A percentile compares a stretch with the other conserved stretches of the same genome.
These are phyloP conservation scores for Nicotiana tomentosiformis DNA, from an alignment of 257 asterid species.

Conservation along the genomic window DNA sequence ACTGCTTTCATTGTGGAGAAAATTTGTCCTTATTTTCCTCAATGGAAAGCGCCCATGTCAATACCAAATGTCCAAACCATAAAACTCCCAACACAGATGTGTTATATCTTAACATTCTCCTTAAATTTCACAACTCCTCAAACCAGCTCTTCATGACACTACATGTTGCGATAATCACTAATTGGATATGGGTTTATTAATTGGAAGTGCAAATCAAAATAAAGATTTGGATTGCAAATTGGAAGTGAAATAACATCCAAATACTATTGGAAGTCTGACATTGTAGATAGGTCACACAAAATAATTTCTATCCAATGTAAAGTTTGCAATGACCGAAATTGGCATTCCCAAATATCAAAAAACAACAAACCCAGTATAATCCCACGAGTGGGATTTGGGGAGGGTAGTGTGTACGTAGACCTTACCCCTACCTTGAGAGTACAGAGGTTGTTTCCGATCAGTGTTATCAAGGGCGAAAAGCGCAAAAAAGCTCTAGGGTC, in stretches of 20 bases:
- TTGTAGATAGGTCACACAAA: not conserved
- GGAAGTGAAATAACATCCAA: not conserved
- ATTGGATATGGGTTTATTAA: not conserved
- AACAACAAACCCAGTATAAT: too few species aligned
- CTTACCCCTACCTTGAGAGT: too few species aligned
- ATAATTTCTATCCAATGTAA: not conserved
- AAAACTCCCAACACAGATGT: not conserved
- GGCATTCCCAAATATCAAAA: not conserved
- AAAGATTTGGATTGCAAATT: not conserved
- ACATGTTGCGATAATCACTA: not conserved
- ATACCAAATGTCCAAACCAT: not conserved
- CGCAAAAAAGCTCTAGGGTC: too few species aligned
- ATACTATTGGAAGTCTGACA: conserved; percentile 1
- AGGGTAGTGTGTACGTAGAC: too few species aligned
- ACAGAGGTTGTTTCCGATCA: too few species aligned
- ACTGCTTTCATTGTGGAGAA: not conserved
- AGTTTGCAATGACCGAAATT: not conserved
- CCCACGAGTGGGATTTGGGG: too few species aligned
- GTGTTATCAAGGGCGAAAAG: too few species aligned
- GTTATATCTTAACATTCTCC: not conserved
- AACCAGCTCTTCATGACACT: not conserved
- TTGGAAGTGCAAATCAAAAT: not conserved
- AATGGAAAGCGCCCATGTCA: not conserved
- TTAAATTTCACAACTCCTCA: not conserved
- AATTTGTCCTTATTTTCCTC: not conserved